A percentile compares a stretch with the other conserved stretches of the same genome.
Evolutionary conservation across 2,329 filamentous ascomycete genomes (phyloP).

Genomic region (Neurospora sp.): DNA sequence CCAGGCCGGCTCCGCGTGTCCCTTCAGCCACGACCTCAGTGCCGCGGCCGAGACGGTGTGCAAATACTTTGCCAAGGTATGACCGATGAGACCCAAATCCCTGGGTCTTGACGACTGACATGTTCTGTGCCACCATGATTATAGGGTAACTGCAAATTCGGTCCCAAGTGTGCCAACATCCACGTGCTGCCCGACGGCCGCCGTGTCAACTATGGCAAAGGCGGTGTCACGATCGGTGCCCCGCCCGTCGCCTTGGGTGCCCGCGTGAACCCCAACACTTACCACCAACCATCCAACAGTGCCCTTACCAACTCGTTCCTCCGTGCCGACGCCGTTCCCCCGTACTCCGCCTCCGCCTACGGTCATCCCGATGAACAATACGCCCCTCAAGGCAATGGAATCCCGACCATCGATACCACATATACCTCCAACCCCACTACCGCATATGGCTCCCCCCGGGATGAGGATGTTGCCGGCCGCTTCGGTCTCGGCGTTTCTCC

Average conservation of each 20-base stretch:
- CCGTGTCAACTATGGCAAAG: slow-evolving; percentile 72
- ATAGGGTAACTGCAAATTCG: slow-evolving; percentile 98
- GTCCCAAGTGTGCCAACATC: slow-evolving; percentile 91
- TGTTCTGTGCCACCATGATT: slow-evolving; percentile 9
- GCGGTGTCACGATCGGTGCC: slow-evolving; percentile 54
- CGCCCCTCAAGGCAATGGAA: slow-evolving; percentile 37
- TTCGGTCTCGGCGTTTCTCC: slow-evolving; percentile 72
- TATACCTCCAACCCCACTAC: slow-evolving; percentile 45
- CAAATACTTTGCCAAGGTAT: slow-evolving; percentile 97
- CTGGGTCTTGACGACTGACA: slow-evolving; percentile 6
- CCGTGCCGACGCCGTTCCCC: slow-evolving; percentile 42
- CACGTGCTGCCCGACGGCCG: slow-evolving; percentile 91
- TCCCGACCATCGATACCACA: slow-evolving; percentile 50
- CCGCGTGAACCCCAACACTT: slow-evolving; percentile 56
- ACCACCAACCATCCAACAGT: slow-evolving; percentile 54
- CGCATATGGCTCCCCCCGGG: slow-evolving; percentile 73
- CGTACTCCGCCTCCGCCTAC: slow-evolving; percentile 39
- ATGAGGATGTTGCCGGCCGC: slow-evolving; percentile 41
- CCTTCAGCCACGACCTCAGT: slow-evolving; percentile 89
- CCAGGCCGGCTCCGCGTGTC: slow-evolving; percentile 91
- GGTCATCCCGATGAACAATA: slow-evolving; percentile 27
- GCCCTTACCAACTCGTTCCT: slow-evolving; percentile 67
- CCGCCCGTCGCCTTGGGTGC: slow-evolving; percentile 51
- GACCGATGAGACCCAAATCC: slow-evolving; percentile 7
- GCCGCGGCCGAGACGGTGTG: slow-evolving; percentile 78